Percentiles rank a stretch among this genome's conserved stretches.
Conservation (phyloP, 345 rosid species). For the Ailanthus altissimus region DNA sequence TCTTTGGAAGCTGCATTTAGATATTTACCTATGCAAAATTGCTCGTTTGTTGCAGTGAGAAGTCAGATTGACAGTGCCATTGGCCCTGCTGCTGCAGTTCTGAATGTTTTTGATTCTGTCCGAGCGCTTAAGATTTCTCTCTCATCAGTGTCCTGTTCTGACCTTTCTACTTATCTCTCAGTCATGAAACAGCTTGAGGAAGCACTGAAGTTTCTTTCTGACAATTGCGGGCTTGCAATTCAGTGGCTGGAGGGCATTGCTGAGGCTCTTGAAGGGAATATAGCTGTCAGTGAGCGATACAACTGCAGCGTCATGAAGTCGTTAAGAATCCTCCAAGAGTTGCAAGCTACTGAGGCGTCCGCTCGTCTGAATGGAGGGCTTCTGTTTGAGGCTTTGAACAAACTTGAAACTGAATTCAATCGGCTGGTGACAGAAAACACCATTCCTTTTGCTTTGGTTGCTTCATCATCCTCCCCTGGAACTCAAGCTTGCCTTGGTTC, state of each 20-base stretch:
- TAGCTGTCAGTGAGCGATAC: constrained; percentile 37
- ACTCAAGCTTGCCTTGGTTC: constrained; percentile 17
- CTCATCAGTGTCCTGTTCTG: constrained; percentile 28
- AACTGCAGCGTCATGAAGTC: constrained; percentile 43
- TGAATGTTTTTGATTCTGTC: constrained; percentile 48
- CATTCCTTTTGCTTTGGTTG: constrained; percentile 17
- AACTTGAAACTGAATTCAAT: constrained; percentile 53
- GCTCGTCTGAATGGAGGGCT: constrained; percentile 47
- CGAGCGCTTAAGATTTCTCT: constrained; percentile 53
- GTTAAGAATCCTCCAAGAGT: constrained; percentile 38
- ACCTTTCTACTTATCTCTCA: constrained; percentile 42
- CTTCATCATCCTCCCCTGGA: constrained; percentile 10
- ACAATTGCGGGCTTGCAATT: constrained; percentile 65
- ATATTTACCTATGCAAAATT: constrained; percentile 29
- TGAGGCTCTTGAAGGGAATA: constrained; percentile 47
- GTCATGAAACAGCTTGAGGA: constrained; percentile 58
- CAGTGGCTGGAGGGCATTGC: constrained; percentile 65
- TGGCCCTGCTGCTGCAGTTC: constrained; percentile 53
- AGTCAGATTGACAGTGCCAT: constrained; percentile 57
- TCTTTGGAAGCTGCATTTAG: constrained; percentile 45
- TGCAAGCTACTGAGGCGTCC: constrained; percentile 41
- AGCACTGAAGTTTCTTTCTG: constrained; percentile 59
- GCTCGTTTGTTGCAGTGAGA: constrained; percentile 40
- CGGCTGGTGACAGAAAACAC: constrained; percentile 44
- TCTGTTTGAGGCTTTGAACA: constrained; percentile 47